phyloP scores from a whole-genome alignment of 1,284 basidiomycete species.

The Rhodotorula mucilaginosa region DNA sequence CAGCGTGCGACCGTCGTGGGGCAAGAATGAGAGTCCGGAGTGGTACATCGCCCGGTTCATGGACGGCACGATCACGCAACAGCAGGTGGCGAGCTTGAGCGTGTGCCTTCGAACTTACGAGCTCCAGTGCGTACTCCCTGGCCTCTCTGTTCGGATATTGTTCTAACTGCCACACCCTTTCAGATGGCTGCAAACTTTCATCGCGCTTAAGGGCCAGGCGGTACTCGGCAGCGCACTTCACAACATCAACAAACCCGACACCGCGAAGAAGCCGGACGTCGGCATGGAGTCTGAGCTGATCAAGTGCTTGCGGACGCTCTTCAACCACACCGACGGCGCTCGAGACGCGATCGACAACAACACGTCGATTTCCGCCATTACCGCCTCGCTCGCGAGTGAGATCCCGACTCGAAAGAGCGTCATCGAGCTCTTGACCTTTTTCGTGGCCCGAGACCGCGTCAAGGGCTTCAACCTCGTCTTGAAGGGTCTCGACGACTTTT shows the following conservation, averaged over 20 bases:
- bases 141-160: not conserved
- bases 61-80: constrained; percentile 76
- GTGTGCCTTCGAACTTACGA: constrained; percentile 81
- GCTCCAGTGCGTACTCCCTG: constrained; percentile 60
- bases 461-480: constrained; percentile 54
- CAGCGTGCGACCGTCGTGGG: not conserved
- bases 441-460: constrained; percentile 53
- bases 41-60: constrained; percentile 84
- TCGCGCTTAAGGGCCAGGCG: constrained; percentile 73
- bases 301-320: constrained; percentile 80
- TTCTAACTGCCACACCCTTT: constrained; percentile 6
- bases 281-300: constrained; percentile 82
- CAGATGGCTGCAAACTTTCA: constrained; percentile 54
- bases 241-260: constrained; percentile 63
- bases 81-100: constrained; percentile 71
- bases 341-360: constrained; percentile 75
- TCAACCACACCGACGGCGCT: constrained; percentile 74
- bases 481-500: constrained; percentile 54
- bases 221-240: constrained; percentile 78
- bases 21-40: constrained; percentile 48
- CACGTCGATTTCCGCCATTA: constrained; percentile 75
- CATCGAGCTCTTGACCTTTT: constrained; percentile 68
- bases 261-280: constrained; percentile 62
- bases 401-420: constrained; percentile 76
- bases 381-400: constrained; percentile 78